A percentile compares a stretch with the other conserved stretches of the same genome.
Conservation (phyloP, 176 grass and related monocot species). For the Areca catechu region DNA sequence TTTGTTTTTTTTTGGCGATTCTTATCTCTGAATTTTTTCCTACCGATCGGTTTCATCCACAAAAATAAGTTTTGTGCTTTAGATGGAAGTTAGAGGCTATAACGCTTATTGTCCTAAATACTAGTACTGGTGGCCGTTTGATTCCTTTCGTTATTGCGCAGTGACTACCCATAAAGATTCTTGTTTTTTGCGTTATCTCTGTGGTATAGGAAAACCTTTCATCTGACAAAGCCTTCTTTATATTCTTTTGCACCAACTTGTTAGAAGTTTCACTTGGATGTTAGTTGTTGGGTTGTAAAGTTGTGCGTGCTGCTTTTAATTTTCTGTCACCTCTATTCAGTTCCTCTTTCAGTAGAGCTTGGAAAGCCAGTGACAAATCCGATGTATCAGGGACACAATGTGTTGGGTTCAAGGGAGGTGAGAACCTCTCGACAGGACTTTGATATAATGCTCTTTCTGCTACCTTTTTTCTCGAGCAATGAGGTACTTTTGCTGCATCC, state of each 20-base stretch:
- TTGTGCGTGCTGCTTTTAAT: background rate
- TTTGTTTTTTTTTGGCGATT: too few species aligned
- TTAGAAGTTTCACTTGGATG: background rate
- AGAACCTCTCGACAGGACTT: constrained; percentile 2
- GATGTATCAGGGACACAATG: constrained; percentile 34
- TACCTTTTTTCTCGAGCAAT: background rate
- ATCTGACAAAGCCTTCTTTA: background rate
- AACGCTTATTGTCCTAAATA: too few species aligned
- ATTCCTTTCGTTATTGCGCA: too few species aligned
- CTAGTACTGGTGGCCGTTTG: too few species aligned
- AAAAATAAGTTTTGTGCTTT: too few species aligned
- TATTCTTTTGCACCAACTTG: background rate
- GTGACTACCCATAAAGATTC: too few species aligned
- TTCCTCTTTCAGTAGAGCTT: constrained; percentile 40
- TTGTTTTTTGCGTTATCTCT: too few species aligned
- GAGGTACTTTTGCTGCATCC: background rate
- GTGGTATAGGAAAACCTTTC: too few species aligned
- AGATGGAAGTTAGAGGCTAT: too few species aligned
- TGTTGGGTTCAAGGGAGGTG: constrained; percentile 25
- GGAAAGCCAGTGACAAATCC: constrained; percentile 42
- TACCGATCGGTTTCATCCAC: too few species aligned
- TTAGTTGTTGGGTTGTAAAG: background rate
- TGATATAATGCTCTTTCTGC: background rate
- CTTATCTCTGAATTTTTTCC: too few species aligned
- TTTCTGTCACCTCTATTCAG: constrained; percentile 12